Evolutionary conservation across 768 basidiomycete species (phyloP).

Genomic region (Kwoniella sp.): DNA sequence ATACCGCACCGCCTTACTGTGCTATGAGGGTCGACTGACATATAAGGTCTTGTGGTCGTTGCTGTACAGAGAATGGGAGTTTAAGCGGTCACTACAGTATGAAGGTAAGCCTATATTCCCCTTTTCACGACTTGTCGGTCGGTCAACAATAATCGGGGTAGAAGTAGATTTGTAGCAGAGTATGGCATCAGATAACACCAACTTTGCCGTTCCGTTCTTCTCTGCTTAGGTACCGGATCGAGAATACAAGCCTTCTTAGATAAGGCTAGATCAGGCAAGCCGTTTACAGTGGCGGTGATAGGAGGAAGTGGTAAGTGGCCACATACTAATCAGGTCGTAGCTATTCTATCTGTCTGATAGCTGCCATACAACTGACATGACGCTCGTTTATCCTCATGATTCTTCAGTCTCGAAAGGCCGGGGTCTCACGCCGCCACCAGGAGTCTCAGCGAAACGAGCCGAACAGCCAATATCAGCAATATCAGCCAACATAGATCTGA

Average conservation of each 20-base stretch:
- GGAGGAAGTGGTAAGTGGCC: slow-evolving; percentile 46
- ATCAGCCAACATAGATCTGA: slow-evolving; percentile 1
- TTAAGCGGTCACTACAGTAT: slow-evolving; percentile 25
- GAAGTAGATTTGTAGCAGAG: not conserved
- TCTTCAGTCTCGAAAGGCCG: slow-evolving; percentile 46
- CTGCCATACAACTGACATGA: too few relatives aligned
- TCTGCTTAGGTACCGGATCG: slow-evolving; percentile 35
- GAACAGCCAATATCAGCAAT: slow-evolving; percentile 3
- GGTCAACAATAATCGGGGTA: too few relatives aligned
- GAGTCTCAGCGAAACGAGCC: not conserved
- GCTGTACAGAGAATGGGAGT: slow-evolving; percentile 26
- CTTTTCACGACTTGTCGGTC: too few relatives aligned
- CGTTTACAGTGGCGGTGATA: slow-evolving; percentile 48
- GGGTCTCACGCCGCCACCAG: slow-evolving; percentile 30
- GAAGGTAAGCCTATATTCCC: slow-evolving; percentile 17
- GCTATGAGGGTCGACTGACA: not conserved
- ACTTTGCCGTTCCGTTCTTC: not conserved
- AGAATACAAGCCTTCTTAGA: slow-evolving; percentile 43
- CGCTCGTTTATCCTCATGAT: not conserved
- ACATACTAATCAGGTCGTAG: not conserved
- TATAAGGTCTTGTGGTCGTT: not conserved
- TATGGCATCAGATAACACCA: too few relatives aligned
- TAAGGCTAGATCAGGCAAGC: slow-evolving; percentile 42
- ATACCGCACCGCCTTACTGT: too few relatives aligned
- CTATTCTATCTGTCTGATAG: too few relatives aligned